These are phyloP conservation scores for Vanrija humicola DNA, from an alignment of 1,284 basidiomycete genomes.

Conservation along the genomic window DNA sequence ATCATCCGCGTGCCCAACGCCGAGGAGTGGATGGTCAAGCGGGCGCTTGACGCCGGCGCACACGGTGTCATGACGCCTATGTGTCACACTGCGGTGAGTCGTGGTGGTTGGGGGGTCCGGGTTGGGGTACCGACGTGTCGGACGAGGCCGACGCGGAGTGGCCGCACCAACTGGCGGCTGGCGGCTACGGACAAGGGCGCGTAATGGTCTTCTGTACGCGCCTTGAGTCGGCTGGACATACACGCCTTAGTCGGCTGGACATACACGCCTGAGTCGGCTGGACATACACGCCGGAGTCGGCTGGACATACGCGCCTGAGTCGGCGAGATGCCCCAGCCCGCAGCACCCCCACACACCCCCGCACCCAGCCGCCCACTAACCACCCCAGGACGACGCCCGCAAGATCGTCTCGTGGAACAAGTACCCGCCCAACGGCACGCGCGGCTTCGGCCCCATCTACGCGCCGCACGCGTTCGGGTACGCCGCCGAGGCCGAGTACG, in stretches of 20 bases:
- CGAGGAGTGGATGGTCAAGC: constrained; percentile 38
- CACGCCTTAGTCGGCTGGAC: too few relatives aligned
- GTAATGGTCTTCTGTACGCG: too few relatives aligned
- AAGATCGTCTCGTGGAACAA: constrained; percentile 20
- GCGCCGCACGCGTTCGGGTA: constrained; percentile 14
- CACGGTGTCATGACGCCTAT: constrained; percentile 35
- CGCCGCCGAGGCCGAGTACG: constrained; percentile 52
- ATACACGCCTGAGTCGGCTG: too few relatives aligned
- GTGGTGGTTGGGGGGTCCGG: too few relatives aligned
- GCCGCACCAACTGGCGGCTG: neutral
- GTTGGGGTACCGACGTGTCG: too few relatives aligned
- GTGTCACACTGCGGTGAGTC: constrained; percentile 26
- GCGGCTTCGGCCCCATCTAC: constrained; percentile 27
- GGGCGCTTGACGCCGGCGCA: constrained; percentile 43
- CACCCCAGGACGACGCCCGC: constrained; percentile 17
- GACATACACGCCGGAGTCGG: too few relatives aligned
- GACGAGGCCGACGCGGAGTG: neutral
- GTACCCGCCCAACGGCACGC: constrained; percentile 23
- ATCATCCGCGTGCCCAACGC: constrained; percentile 42
- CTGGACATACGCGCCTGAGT: too few relatives aligned
- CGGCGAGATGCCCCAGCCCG: too few relatives aligned
- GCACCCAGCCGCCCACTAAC: too few relatives aligned
- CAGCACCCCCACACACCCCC: neutral
- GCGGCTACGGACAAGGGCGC: neutral
- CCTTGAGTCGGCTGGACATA: too few relatives aligned